Conservation (phyloP, 2,329 filamentous ascomycete genomes). For the Nothopassalora personata region DNA sequence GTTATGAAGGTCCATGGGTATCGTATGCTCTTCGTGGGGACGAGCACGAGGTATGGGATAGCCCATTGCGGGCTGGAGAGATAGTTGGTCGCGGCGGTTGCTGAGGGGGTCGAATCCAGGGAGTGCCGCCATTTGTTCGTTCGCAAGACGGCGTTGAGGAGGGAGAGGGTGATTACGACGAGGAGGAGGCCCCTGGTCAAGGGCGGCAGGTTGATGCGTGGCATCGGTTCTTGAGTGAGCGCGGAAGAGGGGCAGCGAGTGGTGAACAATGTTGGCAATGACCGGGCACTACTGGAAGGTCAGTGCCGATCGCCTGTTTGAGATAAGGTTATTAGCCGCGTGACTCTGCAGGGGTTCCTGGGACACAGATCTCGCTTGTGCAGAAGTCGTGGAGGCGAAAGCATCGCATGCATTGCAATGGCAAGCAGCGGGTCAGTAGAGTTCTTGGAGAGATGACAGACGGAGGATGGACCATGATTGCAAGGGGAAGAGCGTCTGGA, state of each 20-base stretch:
- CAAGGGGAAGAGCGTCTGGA: too few species aligned
- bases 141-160: slow-evolving; percentile 74
- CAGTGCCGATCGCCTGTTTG: neutral
- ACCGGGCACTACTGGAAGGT: neutral
- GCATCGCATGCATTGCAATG: too few species aligned
- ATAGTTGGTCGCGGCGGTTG: slow-evolving; percentile 31
- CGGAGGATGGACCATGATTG: too few species aligned
- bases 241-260: slow-evolving; percentile 4
- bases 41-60: slow-evolving; percentile 76
- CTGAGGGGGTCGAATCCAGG: slow-evolving; percentile 24
- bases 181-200: slow-evolving; percentile 79
- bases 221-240: slow-evolving; percentile 8
- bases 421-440: too few species aligned
- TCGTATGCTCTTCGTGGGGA: slow-evolving; percentile 74
- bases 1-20: slow-evolving; percentile 93
- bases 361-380: too few species aligned
- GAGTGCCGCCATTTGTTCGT: slow-evolving; percentile 58
- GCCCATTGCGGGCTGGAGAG: slow-evolving; percentile 30
- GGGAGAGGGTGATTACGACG: slow-evolving; percentile 67
- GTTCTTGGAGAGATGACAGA: too few species aligned
- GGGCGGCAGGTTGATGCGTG: slow-evolving; percentile 83
- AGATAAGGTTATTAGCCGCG: neutral
- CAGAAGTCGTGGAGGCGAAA: too few species aligned
- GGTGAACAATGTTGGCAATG: neutral
- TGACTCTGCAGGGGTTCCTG: neutral